Conservation (phyloP, 371 early-diverging fungal genomes). For the Mucor plumbeus region DNA sequence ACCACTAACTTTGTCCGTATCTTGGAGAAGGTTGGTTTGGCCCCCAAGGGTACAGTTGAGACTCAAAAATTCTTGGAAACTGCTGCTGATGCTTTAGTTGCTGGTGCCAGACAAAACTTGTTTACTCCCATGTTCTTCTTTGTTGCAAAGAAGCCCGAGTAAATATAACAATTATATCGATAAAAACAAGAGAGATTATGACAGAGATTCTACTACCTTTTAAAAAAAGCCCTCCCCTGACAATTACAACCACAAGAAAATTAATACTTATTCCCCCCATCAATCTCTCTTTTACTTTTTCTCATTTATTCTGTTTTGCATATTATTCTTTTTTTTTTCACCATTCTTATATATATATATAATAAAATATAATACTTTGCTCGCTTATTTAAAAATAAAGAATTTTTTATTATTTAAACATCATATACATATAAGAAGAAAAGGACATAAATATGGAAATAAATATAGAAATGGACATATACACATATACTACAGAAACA, state of each 20-base stretch:
- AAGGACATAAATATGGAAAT: background rate
- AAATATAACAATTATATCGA: background rate
- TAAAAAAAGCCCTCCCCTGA: background rate
- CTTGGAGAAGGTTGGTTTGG: conserved; percentile 81
- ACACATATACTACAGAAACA: conserved; percentile 4
- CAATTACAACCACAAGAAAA: background rate
- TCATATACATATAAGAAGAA: background rate
- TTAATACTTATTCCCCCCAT: conserved; percentile 7
- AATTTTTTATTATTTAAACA: background rate
- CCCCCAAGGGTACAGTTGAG: conserved; percentile 83
- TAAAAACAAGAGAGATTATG: background rate
- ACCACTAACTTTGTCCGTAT: conserved; percentile 70
- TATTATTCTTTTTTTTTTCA: background rate
- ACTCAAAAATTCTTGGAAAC: conserved; percentile 79
- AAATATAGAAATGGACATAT: background rate
- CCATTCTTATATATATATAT: background rate
- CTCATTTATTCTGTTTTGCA: conserved; percentile 4
- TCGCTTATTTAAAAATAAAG: background rate
- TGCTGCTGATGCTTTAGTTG: conserved; percentile 82
- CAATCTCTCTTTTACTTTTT: background rate
- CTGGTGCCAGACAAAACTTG: conserved; percentile 75
- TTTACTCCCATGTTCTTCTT: conserved; percentile 96
- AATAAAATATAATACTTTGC: background rate
- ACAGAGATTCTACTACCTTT: background rate
- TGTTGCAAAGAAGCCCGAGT: conserved; percentile 83